A percentile compares a stretch with the other conserved stretches of the same genome.
Conservation (phyloP, 495 filamentous ascomycete genomes). For the Penicillium ochrochloron region DNA sequence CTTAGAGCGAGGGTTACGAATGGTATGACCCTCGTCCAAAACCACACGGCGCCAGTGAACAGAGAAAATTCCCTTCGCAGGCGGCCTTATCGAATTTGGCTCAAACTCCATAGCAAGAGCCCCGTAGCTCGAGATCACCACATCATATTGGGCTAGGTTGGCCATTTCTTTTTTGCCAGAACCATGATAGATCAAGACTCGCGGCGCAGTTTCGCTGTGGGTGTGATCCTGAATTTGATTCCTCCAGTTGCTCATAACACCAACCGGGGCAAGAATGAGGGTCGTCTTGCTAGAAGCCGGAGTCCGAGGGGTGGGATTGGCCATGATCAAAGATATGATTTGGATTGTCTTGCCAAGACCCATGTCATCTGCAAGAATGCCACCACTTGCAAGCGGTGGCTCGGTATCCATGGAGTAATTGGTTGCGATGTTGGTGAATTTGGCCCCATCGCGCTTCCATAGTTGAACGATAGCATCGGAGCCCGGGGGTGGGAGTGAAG, state of each 20-base stretch:
- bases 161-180: slow-evolving; percentile 56
- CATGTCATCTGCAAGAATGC: slow-evolving; percentile 93
- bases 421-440: slow-evolving; percentile 78
- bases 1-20: slow-evolving; percentile 78
- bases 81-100: slow-evolving; percentile 34
- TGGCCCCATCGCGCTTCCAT: slow-evolving; percentile 65
- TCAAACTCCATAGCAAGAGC: slow-evolving; percentile 52
- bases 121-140: slow-evolving; percentile 87
- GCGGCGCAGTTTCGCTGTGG: slow-evolving; percentile 59
- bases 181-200: slow-evolving; percentile 78
- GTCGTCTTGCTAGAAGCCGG: slow-evolving; percentile 58
- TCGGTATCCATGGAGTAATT: slow-evolving; percentile 62
- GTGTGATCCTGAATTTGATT: slow-evolving; percentile 81
- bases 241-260: slow-evolving; percentile 93
- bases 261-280: slow-evolving; percentile 81
- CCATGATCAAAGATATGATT: slow-evolving; percentile 78
- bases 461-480: slow-evolving; percentile 74
- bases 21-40: slow-evolving; percentile 86
- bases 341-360: slow-evolving; percentile 92
- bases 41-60: slow-evolving; percentile 81
- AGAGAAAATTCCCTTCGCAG: slow-evolving; percentile 59
- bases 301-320: slow-evolving; percentile 53
- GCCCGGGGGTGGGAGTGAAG: slow-evolving; percentile 62
- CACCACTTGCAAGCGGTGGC: slow-evolving; percentile 74
- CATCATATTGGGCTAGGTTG: slow-evolving; percentile 63